Conservation (phyloP, 371 early-diverging fungal species). For the Apophysomyces ossiformis region DNA sequence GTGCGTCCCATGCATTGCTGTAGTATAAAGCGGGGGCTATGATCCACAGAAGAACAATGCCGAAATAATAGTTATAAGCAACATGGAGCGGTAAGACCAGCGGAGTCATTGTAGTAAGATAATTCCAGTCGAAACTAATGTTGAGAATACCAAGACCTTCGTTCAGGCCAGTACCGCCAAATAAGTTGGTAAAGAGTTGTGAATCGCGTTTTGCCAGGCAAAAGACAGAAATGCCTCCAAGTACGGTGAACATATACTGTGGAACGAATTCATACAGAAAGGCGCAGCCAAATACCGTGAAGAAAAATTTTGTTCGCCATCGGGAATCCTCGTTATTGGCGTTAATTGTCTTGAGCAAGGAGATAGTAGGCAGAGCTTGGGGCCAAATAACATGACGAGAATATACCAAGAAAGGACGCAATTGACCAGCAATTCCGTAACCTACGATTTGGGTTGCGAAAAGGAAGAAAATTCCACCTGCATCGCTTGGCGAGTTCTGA, state of each 20-base stretch:
- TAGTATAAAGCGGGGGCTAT: conserved; percentile 36
- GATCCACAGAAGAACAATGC: conserved; percentile 34
- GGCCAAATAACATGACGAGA: conserved; percentile 90
- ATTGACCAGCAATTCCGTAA: conserved; percentile 80
- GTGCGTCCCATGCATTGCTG: conserved; percentile 40
- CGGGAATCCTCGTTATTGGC: conserved; percentile 57
- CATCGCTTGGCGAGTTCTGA: conserved; percentile 40
- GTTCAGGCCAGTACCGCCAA: conserved; percentile 49
- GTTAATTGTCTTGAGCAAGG: conserved; percentile 78
- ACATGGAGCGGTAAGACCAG: conserved; percentile 72
- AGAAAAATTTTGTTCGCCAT: conserved; percentile 63
- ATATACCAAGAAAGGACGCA: conserved; percentile 75
- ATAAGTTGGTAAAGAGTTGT: conserved; percentile 53
- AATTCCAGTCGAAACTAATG: conserved; percentile 51
- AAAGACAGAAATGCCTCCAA: conserved; percentile 55
- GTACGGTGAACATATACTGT: conserved; percentile 50
- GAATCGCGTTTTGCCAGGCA: conserved; percentile 45
- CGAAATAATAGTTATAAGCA: conserved; percentile 44
- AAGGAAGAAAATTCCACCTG: conserved; percentile 51
- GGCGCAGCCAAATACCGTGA: conserved; percentile 40
- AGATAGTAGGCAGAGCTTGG: conserved; percentile 67
- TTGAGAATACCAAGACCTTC: conserved; percentile 48
- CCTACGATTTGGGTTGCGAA: conserved; percentile 74
- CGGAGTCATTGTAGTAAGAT: conserved; percentile 43
- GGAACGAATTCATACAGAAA: conserved; percentile 56